These are phyloP conservation scores for Annona cherimola DNA, from an alignment of 164 flowering plant genomes.

Conservation along the genomic window DNA sequence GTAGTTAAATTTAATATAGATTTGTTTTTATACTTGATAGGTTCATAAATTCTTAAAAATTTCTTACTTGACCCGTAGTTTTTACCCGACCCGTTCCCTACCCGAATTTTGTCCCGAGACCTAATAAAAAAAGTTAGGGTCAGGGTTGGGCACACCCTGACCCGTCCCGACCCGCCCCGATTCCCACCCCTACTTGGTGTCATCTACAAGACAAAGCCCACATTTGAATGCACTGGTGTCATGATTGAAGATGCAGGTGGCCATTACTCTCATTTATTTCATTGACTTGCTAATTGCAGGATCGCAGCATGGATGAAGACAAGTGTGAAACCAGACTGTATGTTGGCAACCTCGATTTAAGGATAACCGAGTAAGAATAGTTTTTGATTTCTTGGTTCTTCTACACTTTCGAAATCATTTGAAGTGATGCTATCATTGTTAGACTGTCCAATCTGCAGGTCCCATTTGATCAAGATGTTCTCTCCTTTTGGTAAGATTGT, in stretches of 20 bases:
- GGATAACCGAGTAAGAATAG: constrained; percentile 70
- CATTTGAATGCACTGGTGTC: neutral
- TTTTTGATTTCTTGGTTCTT: neutral
- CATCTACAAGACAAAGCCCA: neutral
- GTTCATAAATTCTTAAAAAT: too few species aligned
- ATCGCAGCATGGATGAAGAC: constrained; percentile 38
- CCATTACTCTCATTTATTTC: neutral
- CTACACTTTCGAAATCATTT: neutral
- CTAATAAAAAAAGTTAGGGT: neutral
- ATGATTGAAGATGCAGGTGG: neutral
- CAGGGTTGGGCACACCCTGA: neutral
- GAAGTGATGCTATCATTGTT: neutral
- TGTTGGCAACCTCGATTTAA: constrained; percentile 73
- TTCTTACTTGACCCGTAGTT: neutral
- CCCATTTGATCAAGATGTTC: constrained; percentile 72
- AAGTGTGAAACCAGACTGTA: constrained; percentile 62
- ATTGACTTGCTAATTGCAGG: constrained; percentile 35
- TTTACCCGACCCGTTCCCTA: neutral
- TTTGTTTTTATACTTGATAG: neutral
- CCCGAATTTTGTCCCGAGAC: neutral
- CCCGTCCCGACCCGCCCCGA: too few species aligned
- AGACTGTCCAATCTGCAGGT: constrained; percentile 30
- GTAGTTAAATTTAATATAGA: too few species aligned
- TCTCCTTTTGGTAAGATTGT: constrained; percentile 85
- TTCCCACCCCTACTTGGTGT: too few species aligned